phyloP scores from a whole-genome alignment of 768 basidiomycete species.

The Psilocybe subaeruginosa region DNA sequence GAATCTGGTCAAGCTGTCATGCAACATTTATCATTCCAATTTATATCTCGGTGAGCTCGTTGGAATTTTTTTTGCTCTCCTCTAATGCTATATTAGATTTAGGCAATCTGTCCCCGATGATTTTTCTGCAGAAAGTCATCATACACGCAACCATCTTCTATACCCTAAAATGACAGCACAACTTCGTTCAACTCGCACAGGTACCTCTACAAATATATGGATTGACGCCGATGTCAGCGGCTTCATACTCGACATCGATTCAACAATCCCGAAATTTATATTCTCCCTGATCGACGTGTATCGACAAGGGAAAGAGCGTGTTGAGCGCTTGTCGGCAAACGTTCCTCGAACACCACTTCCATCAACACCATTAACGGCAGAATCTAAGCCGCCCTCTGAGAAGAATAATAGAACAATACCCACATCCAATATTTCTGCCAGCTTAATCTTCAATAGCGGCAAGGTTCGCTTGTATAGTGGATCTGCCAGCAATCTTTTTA shows the following conservation, averaged over 20 bases:
- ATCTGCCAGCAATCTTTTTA: conserved; percentile 41
- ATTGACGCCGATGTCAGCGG: conserved; percentile 77
- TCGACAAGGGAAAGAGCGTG: conserved; percentile 75
- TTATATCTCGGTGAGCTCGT: conserved; percentile 66
- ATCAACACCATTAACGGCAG: conserved; percentile 18
- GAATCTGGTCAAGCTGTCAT: conserved; percentile 81
- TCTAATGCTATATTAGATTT: conserved; percentile 57
- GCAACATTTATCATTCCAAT: conserved; percentile 80
- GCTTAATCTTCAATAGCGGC: conserved; percentile 83
- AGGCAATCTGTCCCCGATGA: conserved; percentile 71
- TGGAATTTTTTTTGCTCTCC: conserved; percentile 3
- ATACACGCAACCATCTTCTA: conserved; percentile 69
- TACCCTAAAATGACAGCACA: conserved; percentile 85
- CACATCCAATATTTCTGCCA: conserved; percentile 63
- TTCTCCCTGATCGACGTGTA: conserved; percentile 89
- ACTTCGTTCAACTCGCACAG: conserved; percentile 57
- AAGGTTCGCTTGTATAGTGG: conserved; percentile 74
- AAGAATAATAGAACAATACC: conserved; percentile 42
- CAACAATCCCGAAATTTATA: conserved; percentile 75
- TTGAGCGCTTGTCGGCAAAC: conserved; percentile 65
- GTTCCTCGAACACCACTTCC: conserved; percentile 47
- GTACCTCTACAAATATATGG: conserved; percentile 55
- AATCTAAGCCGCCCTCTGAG: conserved; percentile 23
- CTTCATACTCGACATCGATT: conserved; percentile 84
- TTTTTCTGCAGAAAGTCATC: conserved; percentile 71